These are phyloP conservation scores for Yarrowia alimentaria DNA, from an alignment of 805 yeast species.

Conservation along the genomic window DNA sequence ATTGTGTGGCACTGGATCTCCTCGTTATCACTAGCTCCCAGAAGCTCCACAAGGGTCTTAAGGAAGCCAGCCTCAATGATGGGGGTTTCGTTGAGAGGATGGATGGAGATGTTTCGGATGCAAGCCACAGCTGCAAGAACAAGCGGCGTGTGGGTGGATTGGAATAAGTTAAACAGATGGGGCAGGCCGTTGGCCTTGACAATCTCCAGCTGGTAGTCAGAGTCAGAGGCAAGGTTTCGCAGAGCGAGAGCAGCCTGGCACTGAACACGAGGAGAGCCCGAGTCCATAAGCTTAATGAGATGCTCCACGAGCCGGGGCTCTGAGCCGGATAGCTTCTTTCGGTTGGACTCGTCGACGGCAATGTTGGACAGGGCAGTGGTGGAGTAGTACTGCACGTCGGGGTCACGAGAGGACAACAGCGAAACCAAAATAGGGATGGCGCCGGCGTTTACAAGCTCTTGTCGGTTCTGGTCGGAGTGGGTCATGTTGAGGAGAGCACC, in stretches of 20 bases:
- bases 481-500: slow-evolving; percentile 98
- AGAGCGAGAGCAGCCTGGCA: slow-evolving; percentile 97
- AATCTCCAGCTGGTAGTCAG: slow-evolving; percentile 91
- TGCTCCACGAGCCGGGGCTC: slow-evolving; percentile 90
- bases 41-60: slow-evolving; percentile 80
- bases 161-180: slow-evolving; percentile 83
- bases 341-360: slow-evolving; percentile 91
- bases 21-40: slow-evolving; percentile 76
- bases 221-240: slow-evolving; percentile 93
- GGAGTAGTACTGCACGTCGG: slow-evolving; percentile 97
- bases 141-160: slow-evolving; percentile 85
- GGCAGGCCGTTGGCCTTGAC: slow-evolving; percentile 95
- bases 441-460: slow-evolving; percentile 94
- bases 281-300: slow-evolving; percentile 87
- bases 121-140: slow-evolving; percentile 98
- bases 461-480: slow-evolving; percentile 93
- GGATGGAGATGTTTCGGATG: slow-evolving; percentile 93
- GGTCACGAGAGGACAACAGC: slow-evolving; percentile 77
- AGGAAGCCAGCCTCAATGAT: slow-evolving; percentile 96
- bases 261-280: slow-evolving; percentile 90
- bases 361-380: slow-evolving; percentile 95
- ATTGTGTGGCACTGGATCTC: slow-evolving; percentile 99
- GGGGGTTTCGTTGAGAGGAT: slow-evolving; percentile 91
- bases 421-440: slow-evolving; percentile 96
- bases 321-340: slow-evolving; percentile 82